A percentile compares a stretch with the other conserved stretches of the same genome.
Conservation (phyloP, 2,329 filamentous ascomycete species). For the Lachnellula arida region DNA sequence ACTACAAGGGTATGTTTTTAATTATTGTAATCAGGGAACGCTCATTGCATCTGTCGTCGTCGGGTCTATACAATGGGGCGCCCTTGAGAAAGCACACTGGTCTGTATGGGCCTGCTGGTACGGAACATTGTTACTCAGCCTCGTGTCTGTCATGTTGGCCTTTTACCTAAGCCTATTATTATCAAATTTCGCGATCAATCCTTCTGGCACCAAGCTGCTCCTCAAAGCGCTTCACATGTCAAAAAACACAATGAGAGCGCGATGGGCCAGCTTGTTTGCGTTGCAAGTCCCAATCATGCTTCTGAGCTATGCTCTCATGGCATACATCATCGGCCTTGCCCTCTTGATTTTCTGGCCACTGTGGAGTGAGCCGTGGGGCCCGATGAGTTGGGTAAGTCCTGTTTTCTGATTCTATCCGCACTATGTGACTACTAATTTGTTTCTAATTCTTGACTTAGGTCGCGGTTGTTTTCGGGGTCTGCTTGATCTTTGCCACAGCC, state of each 20-base stretch:
- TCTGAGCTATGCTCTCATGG: background rate
- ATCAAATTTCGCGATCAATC: background rate
- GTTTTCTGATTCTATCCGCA: no score
- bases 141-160: background rate
- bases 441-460: background rate
- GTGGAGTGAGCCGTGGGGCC: background rate
- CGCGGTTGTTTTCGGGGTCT: background rate
- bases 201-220: background rate
- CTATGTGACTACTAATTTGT: no score
- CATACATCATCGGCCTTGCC: background rate
- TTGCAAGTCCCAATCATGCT: background rate
- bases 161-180: background rate
- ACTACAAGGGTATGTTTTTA: no score
- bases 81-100: background rate
- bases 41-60: background rate
- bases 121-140: background rate
- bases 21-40: background rate
- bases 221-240: background rate
- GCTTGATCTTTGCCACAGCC: background rate
- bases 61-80: background rate
- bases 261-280: background rate
- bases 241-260: background rate
- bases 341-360: background rate
- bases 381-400: background rate
- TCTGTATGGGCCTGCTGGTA: background rate